phyloP scores from a whole-genome alignment of 441 rosid genomes.

The Erodium chrysanthum region DNA sequence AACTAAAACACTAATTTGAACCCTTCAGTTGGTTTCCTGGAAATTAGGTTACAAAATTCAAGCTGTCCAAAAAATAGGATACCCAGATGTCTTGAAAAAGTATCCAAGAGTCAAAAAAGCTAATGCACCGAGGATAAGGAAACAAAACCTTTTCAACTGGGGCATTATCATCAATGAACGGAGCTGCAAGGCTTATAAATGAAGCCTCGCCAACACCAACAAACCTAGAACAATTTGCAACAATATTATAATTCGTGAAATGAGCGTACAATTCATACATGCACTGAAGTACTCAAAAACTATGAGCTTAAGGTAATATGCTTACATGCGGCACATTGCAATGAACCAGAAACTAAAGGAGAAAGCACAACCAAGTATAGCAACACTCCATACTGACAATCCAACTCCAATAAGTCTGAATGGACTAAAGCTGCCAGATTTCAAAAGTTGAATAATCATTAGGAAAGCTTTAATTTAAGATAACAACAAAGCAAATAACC shows the following conservation, averaged over 20 bases:
- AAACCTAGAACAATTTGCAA: slow-evolving; percentile 36
- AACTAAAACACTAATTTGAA: neutral
- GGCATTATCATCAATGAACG: slow-evolving; percentile 92
- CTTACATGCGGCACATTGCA: slow-evolving; percentile 78
- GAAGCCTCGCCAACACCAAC: slow-evolving; percentile 99
- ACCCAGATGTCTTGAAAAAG: neutral
- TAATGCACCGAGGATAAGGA: neutral
- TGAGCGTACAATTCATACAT: neutral
- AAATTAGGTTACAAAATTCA: neutral
- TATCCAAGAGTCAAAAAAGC: neutral
- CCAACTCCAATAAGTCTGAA: slow-evolving; percentile 95
- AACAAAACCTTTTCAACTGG: slow-evolving; percentile 59
- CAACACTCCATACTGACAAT: slow-evolving; percentile 76
- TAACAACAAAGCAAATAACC: neutral
- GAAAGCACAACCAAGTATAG: slow-evolving; percentile 67
- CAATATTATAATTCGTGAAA: too few species aligned
- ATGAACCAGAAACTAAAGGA: slow-evolving; percentile 86
- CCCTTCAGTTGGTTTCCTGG: neutral
- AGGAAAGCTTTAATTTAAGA: slow-evolving; percentile 12
- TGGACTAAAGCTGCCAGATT: slow-evolving; percentile 58
- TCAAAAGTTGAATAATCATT: slow-evolving; percentile 11
- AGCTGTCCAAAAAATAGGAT: neutral
- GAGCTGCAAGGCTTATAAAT: slow-evolving; percentile 93
- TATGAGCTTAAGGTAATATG: slow-evolving; percentile 8
- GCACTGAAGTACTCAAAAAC: slow-evolving; percentile 11